Evolutionary conservation across 2,329 filamentous ascomycete species (phyloP).

Genomic region (Westerdykella aurantiaca): DNA sequence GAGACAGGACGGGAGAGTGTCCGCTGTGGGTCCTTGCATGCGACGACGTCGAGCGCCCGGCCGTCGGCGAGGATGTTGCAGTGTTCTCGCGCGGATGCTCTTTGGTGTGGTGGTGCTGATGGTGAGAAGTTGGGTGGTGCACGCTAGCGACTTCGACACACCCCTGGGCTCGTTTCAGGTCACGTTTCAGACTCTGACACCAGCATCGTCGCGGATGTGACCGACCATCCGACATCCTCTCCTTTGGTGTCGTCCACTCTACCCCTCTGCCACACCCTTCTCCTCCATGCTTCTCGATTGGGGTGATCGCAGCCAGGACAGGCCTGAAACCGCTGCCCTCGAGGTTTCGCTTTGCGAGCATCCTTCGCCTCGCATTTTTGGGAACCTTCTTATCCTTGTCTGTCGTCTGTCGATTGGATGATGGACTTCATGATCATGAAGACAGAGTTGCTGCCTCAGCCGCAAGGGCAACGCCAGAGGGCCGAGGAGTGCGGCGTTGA

Average conservation of each 20-base stretch:
- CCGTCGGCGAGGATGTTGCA: not conserved
- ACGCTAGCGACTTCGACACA: conserved; percentile 1
- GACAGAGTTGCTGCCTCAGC: conserved; percentile 22
- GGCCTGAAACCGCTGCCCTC: conserved; percentile 15
- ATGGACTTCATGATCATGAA: conserved; percentile 12
- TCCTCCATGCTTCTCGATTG: conserved; percentile 17
- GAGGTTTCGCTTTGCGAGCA: conserved; percentile 19
- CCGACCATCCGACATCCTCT: conserved; percentile 5
- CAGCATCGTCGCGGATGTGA: conserved; percentile 3
- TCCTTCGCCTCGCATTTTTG: conserved; percentile 11
- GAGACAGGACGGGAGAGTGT: conserved; percentile 3
- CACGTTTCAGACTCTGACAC: conserved; percentile 1
- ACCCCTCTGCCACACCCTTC: not conserved
- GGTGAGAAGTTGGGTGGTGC: not conserved
- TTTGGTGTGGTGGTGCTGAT: conserved; percentile 1
- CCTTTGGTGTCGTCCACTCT: too few species aligned
- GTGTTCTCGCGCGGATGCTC: conserved; percentile 4
- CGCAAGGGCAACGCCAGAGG: conserved; percentile 27
- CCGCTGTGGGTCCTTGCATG: not conserved
- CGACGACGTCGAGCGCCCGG: not conserved
- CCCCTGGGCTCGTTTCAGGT: conserved; percentile 7
- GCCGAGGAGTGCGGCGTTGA: conserved; percentile 13
- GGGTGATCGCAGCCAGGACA: conserved; percentile 10
- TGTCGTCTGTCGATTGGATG: not conserved
- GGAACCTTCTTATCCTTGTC: conserved; percentile 15